Base-by-base conservation (phyloP, 257 asterid species). In the Forsythia viridissima region DNA sequence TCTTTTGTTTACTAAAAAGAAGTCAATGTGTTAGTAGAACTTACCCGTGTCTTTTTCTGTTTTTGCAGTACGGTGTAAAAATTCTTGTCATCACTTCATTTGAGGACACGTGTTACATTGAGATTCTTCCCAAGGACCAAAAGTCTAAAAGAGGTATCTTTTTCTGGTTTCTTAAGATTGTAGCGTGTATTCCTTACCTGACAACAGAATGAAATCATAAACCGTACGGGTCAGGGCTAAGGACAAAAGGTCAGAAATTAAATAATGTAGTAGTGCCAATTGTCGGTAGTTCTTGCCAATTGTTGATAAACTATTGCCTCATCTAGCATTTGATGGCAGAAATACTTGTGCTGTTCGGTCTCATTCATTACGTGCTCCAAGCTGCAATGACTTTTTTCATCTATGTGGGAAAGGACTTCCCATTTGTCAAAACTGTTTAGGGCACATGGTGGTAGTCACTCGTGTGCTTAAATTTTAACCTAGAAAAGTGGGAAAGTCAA, bases 101-200 rank as follows among this genome's bases (percentile, higher is more conserved):
- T 82, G 92, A 87, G 82, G 98, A 93, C 81, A 96, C 97, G 30
- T 91, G 97, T 91, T 96, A 89, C 87, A 90, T 93, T 46, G 99
- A 96, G 96, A 96, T 93, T 84, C 97, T 96, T 77, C 98, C 97
- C 6, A 87, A 86, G 83, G 84, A 70, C 76, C 93, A 92, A 43
- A 92, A 91, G 83, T 92, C 99, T 11, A 88, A 90, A 81, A 83
- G 94, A 96, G 98, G 99, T 93, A 73, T 72, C 4, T 57, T 11
- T 40, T 72, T 42, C 70, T 39, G 57, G 74, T 7, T 42, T 20
- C 2, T 48, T 15, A 30, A 30, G 70, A 41, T 75, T 70, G 72
- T 80, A 10, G 34, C 34, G 34, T 30, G 34, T 30, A 30, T 30
- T 42, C 38, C 20, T 65, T 72, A 41, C 67, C 18, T 34, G 77